Percentiles rank a stretch among this genome's conserved stretches.
phyloP scores from a whole-genome alignment of 2,329 filamentous ascomycete genomes.

The Alternaria arborescens region DNA sequence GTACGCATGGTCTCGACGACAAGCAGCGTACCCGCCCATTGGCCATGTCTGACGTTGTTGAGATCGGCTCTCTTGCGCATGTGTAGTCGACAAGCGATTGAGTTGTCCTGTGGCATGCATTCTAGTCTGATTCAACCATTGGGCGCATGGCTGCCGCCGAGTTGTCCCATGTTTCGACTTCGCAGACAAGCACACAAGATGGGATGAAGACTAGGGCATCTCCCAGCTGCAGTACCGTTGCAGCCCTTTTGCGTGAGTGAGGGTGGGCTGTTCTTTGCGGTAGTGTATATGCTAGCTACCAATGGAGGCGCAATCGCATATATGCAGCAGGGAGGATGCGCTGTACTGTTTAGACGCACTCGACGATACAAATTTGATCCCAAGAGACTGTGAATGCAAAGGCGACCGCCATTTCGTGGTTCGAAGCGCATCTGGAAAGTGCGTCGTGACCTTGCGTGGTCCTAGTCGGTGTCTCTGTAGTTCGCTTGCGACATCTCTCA shows the following conservation, averaged over 20 bases:
- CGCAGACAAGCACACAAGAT: slow-evolving; percentile 36
- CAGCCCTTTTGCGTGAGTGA: slow-evolving; percentile 26
- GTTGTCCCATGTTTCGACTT: slow-evolving; percentile 42
- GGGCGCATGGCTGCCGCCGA: slow-evolving; percentile 45
- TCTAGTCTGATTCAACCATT: slow-evolving; percentile 34
- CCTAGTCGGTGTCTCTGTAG: slow-evolving; percentile 38
- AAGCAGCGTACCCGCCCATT: slow-evolving; percentile 37
- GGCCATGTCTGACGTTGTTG: slow-evolving; percentile 32
- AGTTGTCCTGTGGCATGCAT: slow-evolving; percentile 40
- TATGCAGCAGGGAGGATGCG: slow-evolving; percentile 27
- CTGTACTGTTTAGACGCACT: slow-evolving; percentile 12
- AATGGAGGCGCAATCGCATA: slow-evolving; percentile 28
- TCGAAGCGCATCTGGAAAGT: slow-evolving; percentile 27
- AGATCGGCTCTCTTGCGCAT: slow-evolving; percentile 33
- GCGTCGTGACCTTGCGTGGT: slow-evolving; percentile 36
- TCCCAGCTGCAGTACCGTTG: slow-evolving; percentile 26
- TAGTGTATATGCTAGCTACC: slow-evolving; percentile 17
- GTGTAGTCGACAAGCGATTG: slow-evolving; percentile 28
- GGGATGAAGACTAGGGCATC: slow-evolving; percentile 24
- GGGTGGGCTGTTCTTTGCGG: slow-evolving; percentile 18
- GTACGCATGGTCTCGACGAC: slow-evolving; percentile 34
- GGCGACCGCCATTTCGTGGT: slow-evolving; percentile 29
- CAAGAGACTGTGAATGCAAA: slow-evolving; percentile 23
- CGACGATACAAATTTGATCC: slow-evolving; percentile 10
- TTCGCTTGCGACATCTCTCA: slow-evolving; percentile 36